These are phyloP conservation scores for Candida tunisiensis DNA, from an alignment of 1,139 yeast species.

Conservation along the genomic window DNA sequence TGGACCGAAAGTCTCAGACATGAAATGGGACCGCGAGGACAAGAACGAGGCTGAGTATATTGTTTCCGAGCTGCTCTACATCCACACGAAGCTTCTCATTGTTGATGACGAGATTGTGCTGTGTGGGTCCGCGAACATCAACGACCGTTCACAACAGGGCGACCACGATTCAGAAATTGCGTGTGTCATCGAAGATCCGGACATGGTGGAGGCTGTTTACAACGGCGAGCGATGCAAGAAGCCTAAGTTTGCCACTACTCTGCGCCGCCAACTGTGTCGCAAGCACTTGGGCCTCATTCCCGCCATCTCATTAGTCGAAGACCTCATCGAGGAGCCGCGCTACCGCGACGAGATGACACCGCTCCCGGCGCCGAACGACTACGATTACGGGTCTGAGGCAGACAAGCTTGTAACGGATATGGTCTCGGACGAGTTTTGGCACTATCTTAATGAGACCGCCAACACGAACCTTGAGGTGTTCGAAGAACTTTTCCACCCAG, in stretches of 20 bases:
- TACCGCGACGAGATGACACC: too few relatives aligned
- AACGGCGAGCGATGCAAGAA: constrained; percentile 4
- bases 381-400: too few relatives aligned
- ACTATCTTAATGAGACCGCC: too few relatives aligned
- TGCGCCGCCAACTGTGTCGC: constrained; percentile 6
- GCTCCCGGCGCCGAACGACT: too few relatives aligned
- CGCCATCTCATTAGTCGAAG: too few relatives aligned
- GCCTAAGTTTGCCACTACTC: constrained; percentile 5
- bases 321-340: too few relatives aligned
- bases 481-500: too few relatives aligned
- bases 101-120: constrained; percentile 6
- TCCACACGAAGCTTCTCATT: constrained; percentile 7
- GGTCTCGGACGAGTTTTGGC: too few relatives aligned
- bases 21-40: constrained; percentile 4
- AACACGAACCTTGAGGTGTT: too few relatives aligned
- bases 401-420: too few relatives aligned
- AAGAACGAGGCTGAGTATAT: constrained; percentile 5
- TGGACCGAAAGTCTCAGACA: constrained; percentile 2
- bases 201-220: constrained; percentile 1
- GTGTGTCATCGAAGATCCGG: constrained; percentile 6
- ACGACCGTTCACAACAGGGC: constrained; percentile 7
- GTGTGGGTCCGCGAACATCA: constrained; percentile 8
- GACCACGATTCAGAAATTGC: constrained; percentile 8
- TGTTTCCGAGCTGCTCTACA: constrained; percentile 8
- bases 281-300: constrained; percentile 7